These are phyloP conservation scores for Stipa capillata DNA, from an alignment of 176 grass and related monocot genomes.

Conservation along the genomic window DNA sequence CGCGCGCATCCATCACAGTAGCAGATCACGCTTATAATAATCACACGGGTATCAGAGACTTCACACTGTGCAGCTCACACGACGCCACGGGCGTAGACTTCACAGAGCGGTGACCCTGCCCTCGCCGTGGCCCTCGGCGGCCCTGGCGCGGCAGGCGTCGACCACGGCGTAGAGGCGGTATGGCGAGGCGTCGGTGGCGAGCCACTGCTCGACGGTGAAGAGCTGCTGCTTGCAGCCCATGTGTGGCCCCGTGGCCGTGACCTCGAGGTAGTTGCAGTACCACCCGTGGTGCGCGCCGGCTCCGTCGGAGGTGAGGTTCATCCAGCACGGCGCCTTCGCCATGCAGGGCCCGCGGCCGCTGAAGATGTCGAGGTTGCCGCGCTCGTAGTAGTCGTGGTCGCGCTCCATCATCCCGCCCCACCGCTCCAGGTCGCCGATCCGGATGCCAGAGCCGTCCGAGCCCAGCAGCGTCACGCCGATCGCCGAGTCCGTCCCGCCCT, in stretches of 20 bases:
- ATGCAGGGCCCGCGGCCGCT: constrained; percentile 86
- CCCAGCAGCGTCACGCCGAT: constrained; percentile 58
- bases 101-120: background rate
- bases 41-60: background rate
- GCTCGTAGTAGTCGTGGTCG: constrained; percentile 83
- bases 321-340: constrained; percentile 31
- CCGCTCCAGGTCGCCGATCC: constrained; percentile 43
- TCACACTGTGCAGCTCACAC: background rate
- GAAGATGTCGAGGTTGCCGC: constrained; percentile 94
- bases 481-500: constrained; percentile 66
- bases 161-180: constrained; percentile 46
- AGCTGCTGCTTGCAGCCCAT: constrained; percentile 44
- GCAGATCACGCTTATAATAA: background rate
- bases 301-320: constrained; percentile 90
- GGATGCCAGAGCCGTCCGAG: constrained; percentile 40
- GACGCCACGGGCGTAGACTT: background rate
- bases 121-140: background rate
- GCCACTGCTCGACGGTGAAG: constrained; percentile 94
- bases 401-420: constrained; percentile 71
- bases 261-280: constrained; percentile 97
- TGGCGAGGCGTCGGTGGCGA: constrained; percentile 66
- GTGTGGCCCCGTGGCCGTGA: constrained; percentile 67
- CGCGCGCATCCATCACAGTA: background rate
- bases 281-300: constrained; percentile 58
- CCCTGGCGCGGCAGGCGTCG: constrained; percentile 58